phyloP scores from a whole-genome alignment of 805 yeast species.

The Ogataea nakhonphanomensis region DNA sequence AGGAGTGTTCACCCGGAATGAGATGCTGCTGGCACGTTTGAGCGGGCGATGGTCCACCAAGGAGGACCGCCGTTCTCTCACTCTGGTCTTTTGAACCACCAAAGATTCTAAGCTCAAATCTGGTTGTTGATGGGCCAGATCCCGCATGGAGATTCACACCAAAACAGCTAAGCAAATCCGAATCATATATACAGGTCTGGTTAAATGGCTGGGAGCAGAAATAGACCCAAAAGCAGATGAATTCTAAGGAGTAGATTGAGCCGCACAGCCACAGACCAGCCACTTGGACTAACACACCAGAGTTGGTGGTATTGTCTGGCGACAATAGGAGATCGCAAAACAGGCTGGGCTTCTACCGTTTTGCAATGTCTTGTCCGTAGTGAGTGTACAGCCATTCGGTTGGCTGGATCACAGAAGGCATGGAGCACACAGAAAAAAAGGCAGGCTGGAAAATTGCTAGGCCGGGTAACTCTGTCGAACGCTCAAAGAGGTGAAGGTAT shows the following conservation, averaged over 20 bases:
- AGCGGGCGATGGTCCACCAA: conserved; percentile 24
- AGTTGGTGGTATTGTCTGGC: background rate
- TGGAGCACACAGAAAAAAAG: background rate
- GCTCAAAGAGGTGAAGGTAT: background rate
- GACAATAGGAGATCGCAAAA: conserved; percentile 1
- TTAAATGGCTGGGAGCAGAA: conserved; percentile 11
- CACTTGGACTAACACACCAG: conserved; percentile 2
- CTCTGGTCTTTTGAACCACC: conserved; percentile 9
- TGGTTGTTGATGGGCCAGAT: conserved; percentile 4
- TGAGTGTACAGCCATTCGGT: background rate
- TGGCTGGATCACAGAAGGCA: background rate
- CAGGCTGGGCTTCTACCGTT: background rate
- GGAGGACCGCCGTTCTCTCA: conserved; percentile 6
- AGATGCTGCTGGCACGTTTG: conserved; percentile 29
- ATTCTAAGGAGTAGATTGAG: conserved; percentile 4
- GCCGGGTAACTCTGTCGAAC: background rate
- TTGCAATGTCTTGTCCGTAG: background rate
- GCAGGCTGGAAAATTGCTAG: background rate
- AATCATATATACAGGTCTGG: conserved; percentile 1
- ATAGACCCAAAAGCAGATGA: conserved; percentile 4
- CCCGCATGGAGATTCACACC: conserved; percentile 7
- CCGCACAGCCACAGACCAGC: conserved; percentile 13
- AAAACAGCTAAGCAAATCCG: conserved; percentile 1
- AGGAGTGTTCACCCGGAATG: conserved; percentile 23
- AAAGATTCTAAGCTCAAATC: conserved; percentile 7